Evolutionary conservation across 2,329 filamentous ascomycete genomes (phyloP).

Genomic region (Microsporum ferrugineum): DNA sequence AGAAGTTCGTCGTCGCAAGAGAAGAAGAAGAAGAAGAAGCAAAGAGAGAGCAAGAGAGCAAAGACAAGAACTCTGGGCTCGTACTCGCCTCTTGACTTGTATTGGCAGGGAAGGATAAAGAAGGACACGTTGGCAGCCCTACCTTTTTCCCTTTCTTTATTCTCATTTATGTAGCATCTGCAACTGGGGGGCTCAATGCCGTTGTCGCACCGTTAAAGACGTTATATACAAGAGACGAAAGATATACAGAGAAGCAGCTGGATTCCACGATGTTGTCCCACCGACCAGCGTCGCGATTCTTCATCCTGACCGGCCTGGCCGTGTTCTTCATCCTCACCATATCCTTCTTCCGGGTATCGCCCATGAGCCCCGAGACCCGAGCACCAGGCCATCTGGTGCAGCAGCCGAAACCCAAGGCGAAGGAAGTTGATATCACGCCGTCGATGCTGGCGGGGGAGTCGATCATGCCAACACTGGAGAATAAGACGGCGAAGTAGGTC

Average conservation of each 20-base stretch:
- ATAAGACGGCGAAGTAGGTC: conserved; percentile 38
- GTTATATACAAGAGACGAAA: background rate
- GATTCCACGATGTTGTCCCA: conserved; percentile 13
- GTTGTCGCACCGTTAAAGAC: background rate
- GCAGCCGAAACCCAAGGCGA: conserved; percentile 9
- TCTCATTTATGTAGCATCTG: background rate
- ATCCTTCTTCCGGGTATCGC: conserved; percentile 29
- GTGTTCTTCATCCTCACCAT: conserved; percentile 29
- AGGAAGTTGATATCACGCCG: conserved; percentile 17
- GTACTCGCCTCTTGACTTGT: background rate
- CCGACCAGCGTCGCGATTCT: conserved; percentile 28
- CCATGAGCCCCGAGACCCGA: conserved; percentile 29
- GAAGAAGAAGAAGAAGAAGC: background rate
- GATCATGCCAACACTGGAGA: conserved; percentile 38
- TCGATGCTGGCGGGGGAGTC: conserved; percentile 33
- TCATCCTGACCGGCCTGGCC: conserved; percentile 24
- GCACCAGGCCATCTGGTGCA: conserved; percentile 32
- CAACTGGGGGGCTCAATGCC: background rate
- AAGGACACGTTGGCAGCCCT: background rate
- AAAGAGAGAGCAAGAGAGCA: background rate
- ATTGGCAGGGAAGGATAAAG: background rate
- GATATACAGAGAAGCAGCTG: background rate
- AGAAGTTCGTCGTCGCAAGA: background rate
- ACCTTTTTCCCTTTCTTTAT: too few species aligned
- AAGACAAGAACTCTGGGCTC: background rate